Percentiles rank a stretch among this genome's conserved stretches.
These are phyloP conservation scores for Linum tenue DNA, from an alignment of 345 rosid species.

Conservation along the genomic window DNA sequence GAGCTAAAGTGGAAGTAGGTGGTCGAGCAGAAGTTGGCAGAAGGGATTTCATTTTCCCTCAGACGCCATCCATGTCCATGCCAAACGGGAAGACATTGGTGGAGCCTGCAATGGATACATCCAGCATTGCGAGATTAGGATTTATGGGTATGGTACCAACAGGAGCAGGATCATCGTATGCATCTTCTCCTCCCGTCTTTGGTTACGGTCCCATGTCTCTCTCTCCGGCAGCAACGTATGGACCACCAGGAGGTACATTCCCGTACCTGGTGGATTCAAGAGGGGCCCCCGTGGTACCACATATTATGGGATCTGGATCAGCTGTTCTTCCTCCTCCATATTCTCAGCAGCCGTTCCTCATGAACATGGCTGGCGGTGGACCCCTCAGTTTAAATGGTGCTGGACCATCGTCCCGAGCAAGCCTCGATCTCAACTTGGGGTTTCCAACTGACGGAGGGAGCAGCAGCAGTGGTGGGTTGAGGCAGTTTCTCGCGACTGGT, in stretches of 20 bases:
- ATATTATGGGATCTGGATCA: slow-evolving; percentile 43
- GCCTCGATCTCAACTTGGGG: slow-evolving; percentile 59
- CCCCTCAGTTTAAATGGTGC: slow-evolving; percentile 41
- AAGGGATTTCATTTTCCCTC: slow-evolving; percentile 36
- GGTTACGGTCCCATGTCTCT: slow-evolving; percentile 48
- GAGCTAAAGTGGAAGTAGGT: slow-evolving; percentile 48
- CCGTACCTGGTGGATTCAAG: slow-evolving; percentile 73
- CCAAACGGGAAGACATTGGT: slow-evolving; percentile 47
- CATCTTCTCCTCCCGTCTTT: slow-evolving; percentile 49
- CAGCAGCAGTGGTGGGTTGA: slow-evolving; percentile 31
- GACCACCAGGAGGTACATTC: slow-evolving; percentile 40
- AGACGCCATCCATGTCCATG: slow-evolving; percentile 26
- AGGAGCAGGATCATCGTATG: slow-evolving; percentile 29
- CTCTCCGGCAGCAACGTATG: slow-evolving; percentile 41
- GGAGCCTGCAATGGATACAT: slow-evolving; percentile 33
- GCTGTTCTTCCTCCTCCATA: slow-evolving; percentile 35
- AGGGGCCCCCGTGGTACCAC: slow-evolving; percentile 56
- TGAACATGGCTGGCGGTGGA: slow-evolving; percentile 46
- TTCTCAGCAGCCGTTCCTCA: slow-evolving; percentile 51
- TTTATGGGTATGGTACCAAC: slow-evolving; percentile 48
- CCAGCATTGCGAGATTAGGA: slow-evolving; percentile 40
- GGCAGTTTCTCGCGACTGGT: slow-evolving; percentile 52
- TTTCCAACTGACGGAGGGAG: slow-evolving; percentile 46
- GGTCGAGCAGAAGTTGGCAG: slow-evolving; percentile 30
- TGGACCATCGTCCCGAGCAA: slow-evolving; percentile 39